phyloP scores from a whole-genome alignment of 163 green algal species.

The Chlamydomonas reinhardtii region DNA sequence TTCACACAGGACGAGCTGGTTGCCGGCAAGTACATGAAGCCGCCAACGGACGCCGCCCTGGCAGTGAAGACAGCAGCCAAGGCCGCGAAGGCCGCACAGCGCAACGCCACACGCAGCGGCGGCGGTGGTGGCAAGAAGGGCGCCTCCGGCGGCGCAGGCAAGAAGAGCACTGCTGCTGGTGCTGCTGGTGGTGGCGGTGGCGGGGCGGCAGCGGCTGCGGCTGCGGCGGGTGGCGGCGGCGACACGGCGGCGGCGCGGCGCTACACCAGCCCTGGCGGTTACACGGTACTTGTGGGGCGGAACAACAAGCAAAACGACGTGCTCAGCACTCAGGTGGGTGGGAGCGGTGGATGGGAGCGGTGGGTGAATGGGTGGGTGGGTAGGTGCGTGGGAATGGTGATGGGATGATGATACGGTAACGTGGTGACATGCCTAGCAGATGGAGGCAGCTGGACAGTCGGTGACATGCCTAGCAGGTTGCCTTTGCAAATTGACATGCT shows the following conservation, averaged over 20 bases:
- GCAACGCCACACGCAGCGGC: slow-evolving; percentile 46
- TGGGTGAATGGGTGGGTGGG: background rate
- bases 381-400: background rate
- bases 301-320: slow-evolving; percentile 93
- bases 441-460: too few relatives aligned
- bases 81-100: slow-evolving; percentile 59
- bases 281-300: slow-evolving; percentile 76
- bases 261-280: slow-evolving; percentile 58
- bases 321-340: slow-evolving; percentile 66
- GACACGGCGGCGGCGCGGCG: slow-evolving; percentile 40
- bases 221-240: slow-evolving; percentile 5
- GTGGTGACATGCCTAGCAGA: too few relatives aligned
- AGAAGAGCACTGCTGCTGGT: too few relatives aligned
- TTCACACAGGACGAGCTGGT: slow-evolving; percentile 81
- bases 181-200: slow-evolving; percentile 1
- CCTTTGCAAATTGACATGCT: too few relatives aligned
- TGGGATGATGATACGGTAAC: too few relatives aligned
- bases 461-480: too few relatives aligned
- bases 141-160: background rate
- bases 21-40: slow-evolving; percentile 72
- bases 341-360: background rate
- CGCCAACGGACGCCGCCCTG: slow-evolving; percentile 71
- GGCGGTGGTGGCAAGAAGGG: slow-evolving; percentile 36
- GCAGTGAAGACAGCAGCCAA: slow-evolving; percentile 76
- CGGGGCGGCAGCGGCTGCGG: background rate